A percentile compares a stretch with the other conserved stretches of the same genome.
phyloP scores from a whole-genome alignment of 73 alveolate genomes.

The Paramecium sexaurelia region DNA sequence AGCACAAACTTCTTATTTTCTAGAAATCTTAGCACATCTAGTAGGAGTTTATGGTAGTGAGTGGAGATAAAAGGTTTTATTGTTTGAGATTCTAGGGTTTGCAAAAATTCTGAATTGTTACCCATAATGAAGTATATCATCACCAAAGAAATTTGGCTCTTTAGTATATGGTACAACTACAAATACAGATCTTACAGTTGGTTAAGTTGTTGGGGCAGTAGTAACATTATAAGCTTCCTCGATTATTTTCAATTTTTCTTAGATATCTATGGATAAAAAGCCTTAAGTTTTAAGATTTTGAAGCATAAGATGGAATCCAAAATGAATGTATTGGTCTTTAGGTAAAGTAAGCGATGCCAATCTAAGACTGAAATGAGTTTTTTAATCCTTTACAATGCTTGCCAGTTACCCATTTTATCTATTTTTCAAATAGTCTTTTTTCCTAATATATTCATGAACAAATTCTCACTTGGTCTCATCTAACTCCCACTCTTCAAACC shows the following conservation, averaged over 20 bases:
- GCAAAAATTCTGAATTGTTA: constrained; percentile 58
- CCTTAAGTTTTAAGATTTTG: constrained; percentile 45
- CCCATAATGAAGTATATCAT: constrained; percentile 63
- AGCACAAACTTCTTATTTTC: constrained; percentile 66
- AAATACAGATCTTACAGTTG: constrained; percentile 67
- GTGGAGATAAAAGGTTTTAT: constrained; percentile 29
- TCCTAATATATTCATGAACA: not conserved
- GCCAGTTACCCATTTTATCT: constrained; percentile 53
- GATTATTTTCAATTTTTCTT: constrained; percentile 47
- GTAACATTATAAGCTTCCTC: constrained; percentile 66
- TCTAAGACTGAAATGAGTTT: not conserved
- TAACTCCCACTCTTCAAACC: constrained; percentile 71
- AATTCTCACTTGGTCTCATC: constrained; percentile 60
- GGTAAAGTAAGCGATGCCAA: constrained; percentile 13
- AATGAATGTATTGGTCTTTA: constrained; percentile 41
- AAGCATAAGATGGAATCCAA: constrained; percentile 43
- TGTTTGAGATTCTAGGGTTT: constrained; percentile 56
- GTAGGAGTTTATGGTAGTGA: constrained; percentile 55
- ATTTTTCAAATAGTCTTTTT: constrained; percentile 11
- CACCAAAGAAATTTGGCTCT: constrained; percentile 28
- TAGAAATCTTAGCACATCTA: constrained; percentile 64
- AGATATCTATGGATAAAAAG: constrained; percentile 49
- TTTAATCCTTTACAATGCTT: constrained; percentile 33
- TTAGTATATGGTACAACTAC: constrained; percentile 34
- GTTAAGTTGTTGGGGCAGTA: constrained; percentile 25